Conservation (phyloP, 371 early-diverging fungal species). For the Mortierella sp. region DNA sequence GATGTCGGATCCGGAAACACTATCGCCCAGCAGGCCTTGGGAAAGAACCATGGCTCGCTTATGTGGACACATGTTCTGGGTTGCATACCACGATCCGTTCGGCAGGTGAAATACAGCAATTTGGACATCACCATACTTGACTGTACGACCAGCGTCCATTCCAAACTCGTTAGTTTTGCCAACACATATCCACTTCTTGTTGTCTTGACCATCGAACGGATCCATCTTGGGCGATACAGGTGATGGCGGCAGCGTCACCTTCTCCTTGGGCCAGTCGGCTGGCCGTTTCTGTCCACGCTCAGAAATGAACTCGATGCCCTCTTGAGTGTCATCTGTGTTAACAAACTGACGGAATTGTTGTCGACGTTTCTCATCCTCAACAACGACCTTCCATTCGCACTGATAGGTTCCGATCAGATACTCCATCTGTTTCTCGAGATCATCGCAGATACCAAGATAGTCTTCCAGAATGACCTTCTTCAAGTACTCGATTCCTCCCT, state of each 20-base stretch:
- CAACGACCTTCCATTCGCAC: conserved; percentile 74
- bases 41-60: conserved; percentile 76
- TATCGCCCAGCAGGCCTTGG: conserved; percentile 65
- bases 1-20: conserved; percentile 27
- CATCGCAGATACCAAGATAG: conserved; percentile 66
- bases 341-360: conserved; percentile 69
- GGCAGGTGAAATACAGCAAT: conserved; percentile 66
- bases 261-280: conserved; percentile 70
- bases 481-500: conserved; percentile 73
- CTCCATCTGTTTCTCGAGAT: conserved; percentile 71
- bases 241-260: conserved; percentile 36
- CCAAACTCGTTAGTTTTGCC: conserved; percentile 56
- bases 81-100: conserved; percentile 68
- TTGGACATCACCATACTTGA: conserved; percentile 69
- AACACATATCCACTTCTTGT: conserved; percentile 18
- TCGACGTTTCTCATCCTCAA: conserved; percentile 64
- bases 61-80: conserved; percentile 81
- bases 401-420: conserved; percentile 64
- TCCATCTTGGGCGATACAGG: conserved; percentile 29
- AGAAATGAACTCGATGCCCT: conserved; percentile 64
- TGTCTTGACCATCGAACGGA: conserved; percentile 18
- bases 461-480: conserved; percentile 71
- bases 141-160: conserved; percentile 61
- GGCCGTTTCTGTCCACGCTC: conserved; percentile 74
- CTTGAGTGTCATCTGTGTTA: conserved; percentile 62